These are phyloP conservation scores for Silene coronaria DNA, from an alignment of 179 eudicot species.

Conservation along the genomic window DNA sequence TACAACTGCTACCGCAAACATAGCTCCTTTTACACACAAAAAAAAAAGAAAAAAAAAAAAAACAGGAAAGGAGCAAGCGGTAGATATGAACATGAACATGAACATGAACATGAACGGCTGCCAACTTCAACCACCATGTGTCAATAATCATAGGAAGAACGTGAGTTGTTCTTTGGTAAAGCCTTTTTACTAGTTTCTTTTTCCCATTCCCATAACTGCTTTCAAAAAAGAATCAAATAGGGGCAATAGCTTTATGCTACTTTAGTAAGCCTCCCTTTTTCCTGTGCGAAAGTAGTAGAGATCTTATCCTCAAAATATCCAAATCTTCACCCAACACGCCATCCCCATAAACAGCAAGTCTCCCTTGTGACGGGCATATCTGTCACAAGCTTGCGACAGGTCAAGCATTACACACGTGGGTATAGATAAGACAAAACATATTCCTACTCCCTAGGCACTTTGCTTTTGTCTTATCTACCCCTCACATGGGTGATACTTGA, in stretches of 20 bases:
- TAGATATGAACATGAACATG: conserved; percentile 7
- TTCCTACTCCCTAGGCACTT: too few species aligned
- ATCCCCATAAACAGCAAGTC: conserved; percentile 1
- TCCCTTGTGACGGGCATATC: too few species aligned
- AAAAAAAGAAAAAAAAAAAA: too few species aligned
- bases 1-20: too few species aligned
- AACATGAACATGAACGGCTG: conserved; percentile 5
- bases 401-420: too few species aligned
- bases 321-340: conserved; percentile 14
- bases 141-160: conserved; percentile 19
- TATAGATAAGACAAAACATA: too few species aligned
- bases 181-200: conserved; percentile 12
- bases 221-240: conserved; percentile 16
- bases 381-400: too few species aligned
- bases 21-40: too few species aligned
- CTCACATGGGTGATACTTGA: too few species aligned
- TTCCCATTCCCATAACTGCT: conserved; percentile 16
- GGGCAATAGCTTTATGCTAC: neutral
- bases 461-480: too few species aligned
- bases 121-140: conserved; percentile 20
- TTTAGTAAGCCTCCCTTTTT: conserved; percentile 2
- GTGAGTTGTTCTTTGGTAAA: conserved; percentile 14
- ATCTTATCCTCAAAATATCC: conserved; percentile 21
- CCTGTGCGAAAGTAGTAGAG: conserved; percentile 5
- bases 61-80: too few species aligned